Evolutionary conservation across 345 rosid genomes (phyloP).

Genomic region (Turnera subulata): DNA sequence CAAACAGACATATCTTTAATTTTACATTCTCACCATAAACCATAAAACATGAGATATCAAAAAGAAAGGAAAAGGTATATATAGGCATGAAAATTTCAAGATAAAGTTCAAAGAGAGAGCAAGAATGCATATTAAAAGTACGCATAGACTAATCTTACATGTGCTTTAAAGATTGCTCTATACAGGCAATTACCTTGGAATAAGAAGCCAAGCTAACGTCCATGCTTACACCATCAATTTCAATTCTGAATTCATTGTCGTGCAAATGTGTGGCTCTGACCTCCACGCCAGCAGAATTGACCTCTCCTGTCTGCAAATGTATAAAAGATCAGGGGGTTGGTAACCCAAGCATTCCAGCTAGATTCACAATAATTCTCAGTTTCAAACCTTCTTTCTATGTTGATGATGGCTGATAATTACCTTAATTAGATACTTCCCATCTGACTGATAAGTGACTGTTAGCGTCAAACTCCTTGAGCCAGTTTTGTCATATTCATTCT

Average conservation of each 20-base stretch:
- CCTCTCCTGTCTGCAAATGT: constrained; percentile 48
- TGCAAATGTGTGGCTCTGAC: constrained; percentile 50
- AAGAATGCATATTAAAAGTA: constrained; percentile 5
- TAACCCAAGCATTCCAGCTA: not conserved
- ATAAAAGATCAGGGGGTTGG: constrained; percentile 5
- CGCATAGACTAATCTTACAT: constrained; percentile 3
- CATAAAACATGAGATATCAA: not conserved
- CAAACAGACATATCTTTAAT: not conserved
- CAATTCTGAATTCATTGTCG: constrained; percentile 54
- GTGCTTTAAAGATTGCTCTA: not conserved
- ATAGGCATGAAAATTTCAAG: not conserved
- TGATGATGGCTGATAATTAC: constrained; percentile 29
- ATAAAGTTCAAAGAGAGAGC: not conserved
- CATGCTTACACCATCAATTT: constrained; percentile 49
- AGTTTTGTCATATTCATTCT: constrained; percentile 44
- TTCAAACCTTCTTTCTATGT: constrained; percentile 9
- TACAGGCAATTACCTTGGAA: constrained; percentile 47
- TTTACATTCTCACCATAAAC: not conserved
- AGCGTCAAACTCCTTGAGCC: constrained; percentile 41
- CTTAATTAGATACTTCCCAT: constrained; percentile 68
- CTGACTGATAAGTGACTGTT: constrained; percentile 42
- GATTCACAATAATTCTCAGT: not conserved
- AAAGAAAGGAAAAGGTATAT: not conserved
- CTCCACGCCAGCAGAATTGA: constrained; percentile 31
- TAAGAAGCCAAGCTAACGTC: constrained; percentile 56